phyloP scores from a whole-genome alignment of 2,329 filamentous ascomycete species.

The Venturia nashicola region DNA sequence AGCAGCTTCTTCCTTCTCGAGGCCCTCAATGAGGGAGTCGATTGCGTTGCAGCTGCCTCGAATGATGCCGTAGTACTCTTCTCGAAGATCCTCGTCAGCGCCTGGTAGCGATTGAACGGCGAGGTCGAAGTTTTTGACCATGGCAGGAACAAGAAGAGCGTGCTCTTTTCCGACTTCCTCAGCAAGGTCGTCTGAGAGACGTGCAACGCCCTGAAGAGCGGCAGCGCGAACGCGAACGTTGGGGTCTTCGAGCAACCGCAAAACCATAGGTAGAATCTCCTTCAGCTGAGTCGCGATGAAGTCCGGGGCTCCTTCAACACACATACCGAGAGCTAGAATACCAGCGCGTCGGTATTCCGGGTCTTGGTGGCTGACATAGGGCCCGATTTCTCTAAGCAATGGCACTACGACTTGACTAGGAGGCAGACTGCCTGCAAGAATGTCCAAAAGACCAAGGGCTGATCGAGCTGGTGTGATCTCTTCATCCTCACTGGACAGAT shows the following conservation, averaged over 20 bases:
- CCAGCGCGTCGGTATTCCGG: conserved; percentile 77
- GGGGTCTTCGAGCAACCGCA: conserved; percentile 73
- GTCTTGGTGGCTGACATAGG: conserved; percentile 63
- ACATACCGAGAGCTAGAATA: conserved; percentile 84
- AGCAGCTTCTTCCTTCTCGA: conserved; percentile 69
- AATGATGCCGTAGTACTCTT: conserved; percentile 74
- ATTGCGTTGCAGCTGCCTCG: conserved; percentile 82
- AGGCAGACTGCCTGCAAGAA: conserved; percentile 76
- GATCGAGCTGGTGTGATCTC: conserved; percentile 76
- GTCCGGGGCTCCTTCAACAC: conserved; percentile 91
- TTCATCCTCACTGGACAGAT: conserved; percentile 60
- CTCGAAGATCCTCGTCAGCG: conserved; percentile 47
- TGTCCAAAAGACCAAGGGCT: conserved; percentile 77
- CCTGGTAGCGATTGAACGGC: conserved; percentile 47
- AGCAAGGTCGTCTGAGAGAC: conserved; percentile 83
- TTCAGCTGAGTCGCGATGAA: conserved; percentile 91
- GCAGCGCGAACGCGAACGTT: conserved; percentile 77
- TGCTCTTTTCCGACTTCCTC: conserved; percentile 84
- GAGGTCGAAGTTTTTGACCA: conserved; percentile 80
- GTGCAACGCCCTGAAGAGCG: conserved; percentile 74
- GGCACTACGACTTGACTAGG: conserved; percentile 91
- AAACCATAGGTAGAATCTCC: conserved; percentile 71
- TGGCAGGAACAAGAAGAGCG: conserved; percentile 66
- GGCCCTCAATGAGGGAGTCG: conserved; percentile 78
- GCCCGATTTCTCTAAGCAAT: conserved; percentile 72